Base-by-base conservation (phyloP, 1,284 basidiomycete species). In the Microbotryum saponariae region DNA sequence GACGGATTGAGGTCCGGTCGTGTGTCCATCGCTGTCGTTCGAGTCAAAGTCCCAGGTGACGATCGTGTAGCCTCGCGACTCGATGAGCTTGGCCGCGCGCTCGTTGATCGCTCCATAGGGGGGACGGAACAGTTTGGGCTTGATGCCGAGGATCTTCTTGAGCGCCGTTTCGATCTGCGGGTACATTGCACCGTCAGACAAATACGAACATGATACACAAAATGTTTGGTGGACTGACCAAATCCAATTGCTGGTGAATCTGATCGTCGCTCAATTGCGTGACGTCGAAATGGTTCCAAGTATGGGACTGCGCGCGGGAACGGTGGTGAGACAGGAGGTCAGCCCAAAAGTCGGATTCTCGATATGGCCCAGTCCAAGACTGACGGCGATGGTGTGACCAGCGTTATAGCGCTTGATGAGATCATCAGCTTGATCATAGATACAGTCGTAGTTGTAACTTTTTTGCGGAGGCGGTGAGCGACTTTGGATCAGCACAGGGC, bases 381-480 rank as follows among this genome's bases (percentile, higher is more conserved):
- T 67, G 37, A 42, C 37, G 3, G 37, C 74, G 37, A 74, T 71
- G 44, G 70, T 55, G 58, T 75, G 74, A 1, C 74, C 74, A 0
- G 58, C 60, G 12, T 63, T 62, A 58, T 70, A 72, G 1, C 67
- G 58, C 23, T 58, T 54, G 6, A 62, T 51, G 16, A 74, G 52
- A 12, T 62, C 61, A 18, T 69, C 68, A 6, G 66, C 64, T 10
- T 63, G n/a, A 57, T 73, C 67, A 58, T 73, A 73, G 29, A 73
- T 70, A 56, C 73, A 73, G 18, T 33, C 69, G 45, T 59, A 67
- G 59, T 73, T 73, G 65, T 73, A 69, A n/a, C 71, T 71, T 69
- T 31, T 31, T 31, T 31, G 29, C 29, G 29, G 9, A 31, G 5
- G 29, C 29, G 29, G 29, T 31, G 29, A 31, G 29, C 6, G 29